phyloP scores from a whole-genome alignment of 345 rosid genomes.

The Capsella bursapastoris region DNA sequence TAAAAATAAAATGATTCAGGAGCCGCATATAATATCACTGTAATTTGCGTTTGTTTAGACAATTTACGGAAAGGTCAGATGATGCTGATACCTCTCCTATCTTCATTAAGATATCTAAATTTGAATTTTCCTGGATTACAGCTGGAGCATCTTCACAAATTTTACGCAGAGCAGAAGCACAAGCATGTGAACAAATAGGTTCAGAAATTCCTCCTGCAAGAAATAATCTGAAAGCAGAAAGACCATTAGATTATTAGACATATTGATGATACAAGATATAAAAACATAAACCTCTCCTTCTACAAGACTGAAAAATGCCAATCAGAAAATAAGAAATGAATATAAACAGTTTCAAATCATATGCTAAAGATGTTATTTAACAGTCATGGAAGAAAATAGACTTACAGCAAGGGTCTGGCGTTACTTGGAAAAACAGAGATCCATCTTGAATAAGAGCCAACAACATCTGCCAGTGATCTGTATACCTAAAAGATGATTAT shows the following conservation, averaged over 20 bases:
- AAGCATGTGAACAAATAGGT: conserved; percentile 76
- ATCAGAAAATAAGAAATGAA: not conserved
- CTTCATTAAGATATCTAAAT: conserved; percentile 89
- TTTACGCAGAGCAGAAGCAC: conserved; percentile 87
- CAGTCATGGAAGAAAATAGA: conserved; percentile 26
- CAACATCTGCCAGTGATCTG: conserved; percentile 87
- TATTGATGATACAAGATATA: conserved; percentile 10
- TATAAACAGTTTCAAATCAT: not conserved
- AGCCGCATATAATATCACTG: not conserved
- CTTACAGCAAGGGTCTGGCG: conserved; percentile 81
- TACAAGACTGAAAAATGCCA: conserved; percentile 10
- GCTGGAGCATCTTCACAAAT: conserved; percentile 85
- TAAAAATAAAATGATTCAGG: conserved; percentile 23
- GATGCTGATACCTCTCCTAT: conserved; percentile 76
- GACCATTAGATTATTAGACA: conserved; percentile 25
- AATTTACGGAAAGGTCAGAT: conserved; percentile 11
- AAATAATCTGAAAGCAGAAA: conserved; percentile 84
- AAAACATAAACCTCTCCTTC: not conserved
- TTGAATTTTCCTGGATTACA: conserved; percentile 72
- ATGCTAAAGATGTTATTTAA: not conserved
- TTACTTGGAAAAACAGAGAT: conserved; percentile 69
- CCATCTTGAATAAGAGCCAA: conserved; percentile 96
- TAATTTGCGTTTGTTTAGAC: conserved; percentile 7
- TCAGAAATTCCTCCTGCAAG: conserved; percentile 90
- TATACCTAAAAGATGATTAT: conserved; percentile 69